Evolutionary conservation across 306 rosid species (phyloP), one percentile per base, ranked within the genome.

Genomic region (Ziziphus jujuba): DNA sequence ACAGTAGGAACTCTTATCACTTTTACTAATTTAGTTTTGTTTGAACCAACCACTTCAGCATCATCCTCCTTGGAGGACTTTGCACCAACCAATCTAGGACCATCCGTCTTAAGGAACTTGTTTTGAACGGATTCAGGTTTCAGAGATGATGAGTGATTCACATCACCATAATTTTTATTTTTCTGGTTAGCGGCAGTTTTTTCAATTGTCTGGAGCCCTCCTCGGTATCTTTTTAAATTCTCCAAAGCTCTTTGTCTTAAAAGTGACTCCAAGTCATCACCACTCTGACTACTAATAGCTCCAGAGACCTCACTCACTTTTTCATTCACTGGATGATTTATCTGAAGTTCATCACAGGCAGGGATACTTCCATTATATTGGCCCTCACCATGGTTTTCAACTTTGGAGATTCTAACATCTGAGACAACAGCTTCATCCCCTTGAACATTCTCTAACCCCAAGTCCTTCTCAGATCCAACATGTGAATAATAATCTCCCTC

Each of bases 191-290:
- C 48, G 63, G 78, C 68, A 75, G 80, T 54, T 61, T 69, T 74
- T 59, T 63, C 79, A 53, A 56, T 65, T 20, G 75, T 69, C 56
- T 53, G 83, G 49, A 21, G 56, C 53, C 61, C 79, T 34, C 87
- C 81, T 67, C 71, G 82, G 72, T 87, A 93, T 76, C 73, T 93
- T 83, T 65, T 81, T 22, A 93, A 65, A 80, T 93, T 93, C 79
- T 93, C 96, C 75, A 93, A 72, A 47, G 97, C 99, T 81, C 59
- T 84, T 60, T 79, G 84, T 61, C 97, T 86, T 80, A 93, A 84
- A 82, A 85, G 71, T 58, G 75, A 77, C 81, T 93, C 99, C 77
- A 90, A 69, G 66, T 88, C 86, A n/a, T 76, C 76, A 48, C 70
- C 71, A 59, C 74, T 64, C 56, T 54, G 54, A 79, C 76, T 68